Base-by-base conservation (phyloP, 2,329 filamentous ascomycete genomes). In the Plectosphaerella cucumerina region DNA sequence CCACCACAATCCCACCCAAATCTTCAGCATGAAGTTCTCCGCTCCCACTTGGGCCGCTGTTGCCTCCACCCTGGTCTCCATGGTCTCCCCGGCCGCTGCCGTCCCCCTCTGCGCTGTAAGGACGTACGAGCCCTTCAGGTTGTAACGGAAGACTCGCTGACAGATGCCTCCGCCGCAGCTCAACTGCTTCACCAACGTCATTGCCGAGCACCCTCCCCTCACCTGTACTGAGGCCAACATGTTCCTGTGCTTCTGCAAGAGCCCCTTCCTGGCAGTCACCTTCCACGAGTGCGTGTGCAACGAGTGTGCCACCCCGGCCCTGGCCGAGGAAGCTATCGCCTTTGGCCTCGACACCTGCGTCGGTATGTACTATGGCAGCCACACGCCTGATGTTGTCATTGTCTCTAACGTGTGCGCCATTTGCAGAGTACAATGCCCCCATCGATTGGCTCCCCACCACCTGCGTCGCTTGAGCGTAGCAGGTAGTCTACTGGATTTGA, bases 261-360 rank as follows among this genome's bases (percentile, higher is more conserved):
- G 53, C 49, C 48, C 58, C 15, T 42, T 45, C 0, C 57, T 63
- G 2, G 62, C 64, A 35, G 26, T 41, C 20, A 58, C 58, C 48
- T 65, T 63, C 50, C 35, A 55, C 3, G 54, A 65, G 17, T 64
- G 62, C 15, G 49, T 53, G 14, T 53, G 54, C 44, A 37, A 39
- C 14, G 44, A 52, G 23, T 59, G 58, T 41, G 48, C 50, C 31
- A 23, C 37, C 9, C 41, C 33, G 18, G 42, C 48, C n/a, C 48
- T 56, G 0, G 55, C 53, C 10, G 41, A 52, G 4, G 47, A 43
- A 2, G 57, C 61, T 15, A 48, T 62, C 23, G 22, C 20, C 9
- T 64, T 62, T 33, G 61, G 60, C 3, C 53, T 57, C 17, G 55
- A 59, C 22, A 53, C 64, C n/a, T 64, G 80, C 73, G 49, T 18